Percentiles rank a stretch among this genome's conserved stretches.
Evolutionary conservation across 805 yeast genomes (phyloP).

Genomic region (Teunomyces panamensis): DNA sequence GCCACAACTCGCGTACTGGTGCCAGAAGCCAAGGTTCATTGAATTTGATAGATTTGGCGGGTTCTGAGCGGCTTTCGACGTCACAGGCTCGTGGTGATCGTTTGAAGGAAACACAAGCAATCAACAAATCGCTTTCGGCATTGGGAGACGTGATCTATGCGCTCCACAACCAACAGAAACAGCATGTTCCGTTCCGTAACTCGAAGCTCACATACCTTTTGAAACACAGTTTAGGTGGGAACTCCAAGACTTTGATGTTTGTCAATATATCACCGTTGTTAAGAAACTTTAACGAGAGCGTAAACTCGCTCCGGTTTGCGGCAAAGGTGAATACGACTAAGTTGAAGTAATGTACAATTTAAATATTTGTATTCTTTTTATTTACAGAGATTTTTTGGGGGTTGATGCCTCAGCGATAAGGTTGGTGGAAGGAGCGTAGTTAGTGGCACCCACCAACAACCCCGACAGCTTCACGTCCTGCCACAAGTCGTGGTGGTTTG

Average conservation of each 20-base stretch:
- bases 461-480: conserved; percentile 19
- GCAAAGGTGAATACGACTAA: conserved; percentile 68
- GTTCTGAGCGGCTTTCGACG: conserved; percentile 78
- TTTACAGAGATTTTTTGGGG: not conserved
- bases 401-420: conserved; percentile 18
- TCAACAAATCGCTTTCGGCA: conserved; percentile 82
- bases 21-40: conserved; percentile 55
- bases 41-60: conserved; percentile 88
- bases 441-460: conserved; percentile 23
- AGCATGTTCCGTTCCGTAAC: conserved; percentile 66
- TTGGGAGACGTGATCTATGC: conserved; percentile 87
- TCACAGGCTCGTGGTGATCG: conserved; percentile 81
- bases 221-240: conserved; percentile 80
- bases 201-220: conserved; percentile 78
- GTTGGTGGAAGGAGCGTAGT: conserved; percentile 29
- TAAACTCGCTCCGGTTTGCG: conserved; percentile 87
- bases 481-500: conserved; percentile 29
- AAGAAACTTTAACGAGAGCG: conserved; percentile 66
- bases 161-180: conserved; percentile 39
- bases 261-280: conserved; percentile 76
- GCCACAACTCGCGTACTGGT: conserved; percentile 49
- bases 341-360: conserved; percentile 5
- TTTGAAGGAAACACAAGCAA: conserved; percentile 81
- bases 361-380: not conserved
- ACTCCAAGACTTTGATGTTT: conserved; percentile 89